phyloP scores from a whole-genome alignment of 2,329 filamentous ascomycete genomes.

The Pyrenophora graminea region DNA sequence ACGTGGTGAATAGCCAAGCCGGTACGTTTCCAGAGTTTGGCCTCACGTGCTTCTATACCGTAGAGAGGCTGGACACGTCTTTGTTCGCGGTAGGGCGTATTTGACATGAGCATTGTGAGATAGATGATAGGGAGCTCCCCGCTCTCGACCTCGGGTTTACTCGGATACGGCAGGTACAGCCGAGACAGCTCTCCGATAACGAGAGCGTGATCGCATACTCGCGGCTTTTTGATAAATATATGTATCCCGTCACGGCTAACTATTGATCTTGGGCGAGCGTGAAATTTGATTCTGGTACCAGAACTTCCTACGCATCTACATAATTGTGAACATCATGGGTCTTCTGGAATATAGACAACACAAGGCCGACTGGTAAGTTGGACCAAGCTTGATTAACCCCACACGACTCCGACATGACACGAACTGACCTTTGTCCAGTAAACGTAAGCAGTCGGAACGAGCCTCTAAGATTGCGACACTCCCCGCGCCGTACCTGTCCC shows the following conservation, averaged over 20 bases:
- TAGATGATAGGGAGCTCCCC: conserved; percentile 10
- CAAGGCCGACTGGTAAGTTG: conserved; percentile 68
- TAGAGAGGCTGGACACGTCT: no score
- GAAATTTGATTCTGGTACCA: neutral
- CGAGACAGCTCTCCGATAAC: conserved; percentile 12
- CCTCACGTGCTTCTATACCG: no score
- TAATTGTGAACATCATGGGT: conserved; percentile 47
- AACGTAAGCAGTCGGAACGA: conserved; percentile 79
- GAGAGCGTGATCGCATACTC: conserved; percentile 6
- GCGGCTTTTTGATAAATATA: conserved; percentile 13
- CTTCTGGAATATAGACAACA: conserved; percentile 72
- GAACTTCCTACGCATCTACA: neutral
- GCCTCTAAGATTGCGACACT: conserved; percentile 70
- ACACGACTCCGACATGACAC: conserved; percentile 4
- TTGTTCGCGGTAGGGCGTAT: neutral
- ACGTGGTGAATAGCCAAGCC: no score
- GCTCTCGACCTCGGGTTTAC: conserved; percentile 9
- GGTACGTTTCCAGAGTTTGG: no score
- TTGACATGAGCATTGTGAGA: neutral
- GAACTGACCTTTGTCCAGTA: conserved; percentile 55
- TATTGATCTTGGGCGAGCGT: neutral
- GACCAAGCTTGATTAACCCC: conserved; percentile 15
- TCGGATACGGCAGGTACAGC: conserved; percentile 13
- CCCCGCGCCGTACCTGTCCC: conserved; percentile 65
- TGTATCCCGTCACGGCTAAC: conserved; percentile 14